These are phyloP conservation scores for Mrakia gelida DNA, from an alignment of 768 basidiomycete genomes.

Conservation along the genomic window DNA sequence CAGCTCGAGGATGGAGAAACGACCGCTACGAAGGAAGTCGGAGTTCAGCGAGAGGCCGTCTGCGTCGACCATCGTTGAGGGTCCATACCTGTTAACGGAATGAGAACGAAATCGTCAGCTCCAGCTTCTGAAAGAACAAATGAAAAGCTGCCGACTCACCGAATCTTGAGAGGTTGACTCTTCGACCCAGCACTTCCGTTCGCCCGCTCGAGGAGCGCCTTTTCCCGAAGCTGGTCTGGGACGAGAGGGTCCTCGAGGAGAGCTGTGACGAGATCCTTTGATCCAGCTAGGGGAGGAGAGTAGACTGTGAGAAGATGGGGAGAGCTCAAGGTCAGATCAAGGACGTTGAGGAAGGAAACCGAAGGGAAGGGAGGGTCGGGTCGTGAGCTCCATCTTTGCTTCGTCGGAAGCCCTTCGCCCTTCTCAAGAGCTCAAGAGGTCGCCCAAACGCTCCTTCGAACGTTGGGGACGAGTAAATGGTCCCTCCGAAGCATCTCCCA, in stretches of 20 bases:
- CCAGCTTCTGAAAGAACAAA: neutral
- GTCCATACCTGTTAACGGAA: neutral
- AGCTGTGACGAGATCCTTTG: slow-evolving; percentile 62
- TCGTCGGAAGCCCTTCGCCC: neutral
- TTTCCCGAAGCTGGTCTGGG: neutral
- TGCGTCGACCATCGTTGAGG: neutral
- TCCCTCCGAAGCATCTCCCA: neutral
- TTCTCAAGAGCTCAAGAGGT: neutral
- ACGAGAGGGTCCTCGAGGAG: slow-evolving; percentile 65
- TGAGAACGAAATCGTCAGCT: neutral
- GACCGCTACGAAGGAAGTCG: neutral
- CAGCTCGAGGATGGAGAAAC: slow-evolving; percentile 8
- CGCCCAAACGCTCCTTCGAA: too few relatives aligned
- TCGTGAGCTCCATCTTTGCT: neutral
- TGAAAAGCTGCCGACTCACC: neutral
- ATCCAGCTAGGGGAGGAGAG: slow-evolving; percentile 46
- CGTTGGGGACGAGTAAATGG: neutral
- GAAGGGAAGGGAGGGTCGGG: neutral
- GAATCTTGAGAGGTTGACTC: slow-evolving; percentile 11
- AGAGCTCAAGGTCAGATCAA: neutral
- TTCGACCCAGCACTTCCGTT: slow-evolving; percentile 14
- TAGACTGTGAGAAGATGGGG: neutral
- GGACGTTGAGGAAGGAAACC: neutral
- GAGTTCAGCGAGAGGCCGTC: neutral
- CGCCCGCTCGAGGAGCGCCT: neutral